phyloP scores from a whole-genome alignment of 2,329 filamentous ascomycete species.

The Talaromyces atroroseus region DNA sequence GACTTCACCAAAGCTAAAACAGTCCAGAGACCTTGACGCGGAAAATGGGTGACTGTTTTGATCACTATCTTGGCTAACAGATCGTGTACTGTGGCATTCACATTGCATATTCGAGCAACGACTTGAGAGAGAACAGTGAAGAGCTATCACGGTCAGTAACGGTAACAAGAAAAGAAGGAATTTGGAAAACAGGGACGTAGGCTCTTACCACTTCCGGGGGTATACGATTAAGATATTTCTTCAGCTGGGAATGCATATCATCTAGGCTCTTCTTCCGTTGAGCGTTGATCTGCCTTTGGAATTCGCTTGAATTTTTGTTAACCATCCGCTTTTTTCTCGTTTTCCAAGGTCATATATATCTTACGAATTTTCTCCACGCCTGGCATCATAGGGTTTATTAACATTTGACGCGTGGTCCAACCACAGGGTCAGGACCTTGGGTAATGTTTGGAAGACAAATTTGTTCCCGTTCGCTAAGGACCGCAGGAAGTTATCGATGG shows the following conservation, averaged over 20 bases:
- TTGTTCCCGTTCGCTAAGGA: constrained; percentile 86
- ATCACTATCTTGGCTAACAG: constrained; percentile 73
- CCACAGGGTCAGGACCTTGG: constrained; percentile 89
- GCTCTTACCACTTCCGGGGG: constrained; percentile 40
- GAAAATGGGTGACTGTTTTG: constrained; percentile 80
- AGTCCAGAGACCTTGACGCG: constrained; percentile 87
- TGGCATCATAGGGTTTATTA: constrained; percentile 53
- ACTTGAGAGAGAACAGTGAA: constrained; percentile 77
- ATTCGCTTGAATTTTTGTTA: constrained; percentile 29
- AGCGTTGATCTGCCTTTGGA: constrained; percentile 42
- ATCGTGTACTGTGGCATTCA: constrained; percentile 70
- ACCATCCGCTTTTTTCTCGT: not conserved
- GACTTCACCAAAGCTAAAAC: constrained; percentile 82
- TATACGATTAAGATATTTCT: constrained; percentile 64
- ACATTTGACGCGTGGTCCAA: constrained; percentile 78
- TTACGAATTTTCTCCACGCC: constrained; percentile 43
- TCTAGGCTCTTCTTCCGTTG: constrained; percentile 61
- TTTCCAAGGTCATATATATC: constrained; percentile 15
- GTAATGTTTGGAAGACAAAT: constrained; percentile 91
- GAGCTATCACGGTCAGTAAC: constrained; percentile 30
- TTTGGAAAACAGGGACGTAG: not conserved
- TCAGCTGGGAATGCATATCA: constrained; percentile 66
- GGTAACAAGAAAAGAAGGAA: not conserved
- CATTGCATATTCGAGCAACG: constrained; percentile 90
- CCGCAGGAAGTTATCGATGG: constrained; percentile 88